Percentiles rank a stretch among this genome's conserved stretches.
These are phyloP conservation scores for Wickerhamomyces xylosicus DNA, from an alignment of 805 yeast genomes.

Conservation along the genomic window DNA sequence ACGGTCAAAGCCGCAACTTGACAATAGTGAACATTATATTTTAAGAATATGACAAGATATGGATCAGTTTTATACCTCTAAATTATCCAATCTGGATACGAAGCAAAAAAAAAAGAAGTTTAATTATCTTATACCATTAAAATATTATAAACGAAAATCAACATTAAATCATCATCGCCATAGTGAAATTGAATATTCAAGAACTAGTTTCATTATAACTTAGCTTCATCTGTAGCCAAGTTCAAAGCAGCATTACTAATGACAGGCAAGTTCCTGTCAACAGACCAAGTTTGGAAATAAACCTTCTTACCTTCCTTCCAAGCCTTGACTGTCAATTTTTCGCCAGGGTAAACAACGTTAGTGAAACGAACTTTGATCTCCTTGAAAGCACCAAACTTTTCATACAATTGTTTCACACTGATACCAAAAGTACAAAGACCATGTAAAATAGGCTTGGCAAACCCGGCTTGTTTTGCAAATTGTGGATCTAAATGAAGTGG, in stretches of 20 bases:
- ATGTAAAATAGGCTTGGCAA: conserved; percentile 81
- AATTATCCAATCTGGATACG: too few relatives aligned
- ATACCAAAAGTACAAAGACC: conserved; percentile 88
- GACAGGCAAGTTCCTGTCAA: conserved; percentile 69
- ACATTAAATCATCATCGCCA: background rate
- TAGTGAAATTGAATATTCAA: too few relatives aligned
- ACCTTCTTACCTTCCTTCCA: conserved; percentile 68
- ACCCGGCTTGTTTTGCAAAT: conserved; percentile 82
- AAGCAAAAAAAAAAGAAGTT: too few relatives aligned
- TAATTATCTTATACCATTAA: too few relatives aligned
- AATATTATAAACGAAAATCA: too few relatives aligned
- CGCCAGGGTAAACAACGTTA: conserved; percentile 92
- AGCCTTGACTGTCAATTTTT: conserved; percentile 66
- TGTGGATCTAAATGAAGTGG: conserved; percentile 92
- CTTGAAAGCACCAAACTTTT: conserved; percentile 69
- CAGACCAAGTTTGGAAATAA: conserved; percentile 71
- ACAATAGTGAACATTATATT: too few relatives aligned
- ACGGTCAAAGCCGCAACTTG: too few relatives aligned
- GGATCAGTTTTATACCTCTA: too few relatives aligned
- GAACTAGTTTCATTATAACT: conserved; percentile 9
- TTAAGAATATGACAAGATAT: too few relatives aligned
- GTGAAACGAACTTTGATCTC: conserved; percentile 88
- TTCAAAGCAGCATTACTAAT: conserved; percentile 84
- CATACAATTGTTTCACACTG: conserved; percentile 63
- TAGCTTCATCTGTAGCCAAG: conserved; percentile 21